Conservation (phyloP, 2,329 filamentous ascomycete genomes). For the Fusarium nurragi region DNA sequence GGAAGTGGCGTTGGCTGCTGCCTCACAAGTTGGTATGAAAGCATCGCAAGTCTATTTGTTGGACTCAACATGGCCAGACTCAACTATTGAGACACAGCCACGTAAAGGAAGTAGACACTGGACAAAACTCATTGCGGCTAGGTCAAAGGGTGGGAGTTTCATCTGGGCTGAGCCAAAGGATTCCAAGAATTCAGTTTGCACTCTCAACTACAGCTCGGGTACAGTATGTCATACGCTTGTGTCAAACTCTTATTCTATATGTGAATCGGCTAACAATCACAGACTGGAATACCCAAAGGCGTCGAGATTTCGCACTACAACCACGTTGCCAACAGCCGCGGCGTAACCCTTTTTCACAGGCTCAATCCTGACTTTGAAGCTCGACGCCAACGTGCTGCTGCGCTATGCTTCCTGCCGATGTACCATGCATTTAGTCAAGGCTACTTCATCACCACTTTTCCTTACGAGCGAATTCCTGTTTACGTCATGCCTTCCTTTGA, state of each 20-base stretch:
- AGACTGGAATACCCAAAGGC: slow-evolving; percentile 83
- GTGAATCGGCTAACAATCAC: slow-evolving; percentile 3
- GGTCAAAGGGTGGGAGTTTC: slow-evolving; percentile 64
- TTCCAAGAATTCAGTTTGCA: slow-evolving; percentile 65
- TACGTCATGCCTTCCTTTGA: slow-evolving; percentile 85
- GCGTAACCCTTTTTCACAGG: slow-evolving; percentile 59
- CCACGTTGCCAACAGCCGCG: slow-evolving; percentile 75
- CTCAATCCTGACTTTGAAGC: slow-evolving; percentile 61
- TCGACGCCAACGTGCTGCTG: slow-evolving; percentile 51
- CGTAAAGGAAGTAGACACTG: slow-evolving; percentile 60
- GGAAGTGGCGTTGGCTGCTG: slow-evolving; percentile 73
- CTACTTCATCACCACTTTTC: slow-evolving; percentile 69
- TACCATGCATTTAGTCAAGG: slow-evolving; percentile 81
- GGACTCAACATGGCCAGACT: slow-evolving; percentile 64
- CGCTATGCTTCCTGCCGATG: slow-evolving; percentile 78
- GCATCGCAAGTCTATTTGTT: slow-evolving; percentile 70
- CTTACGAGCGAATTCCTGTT: slow-evolving; percentile 68
- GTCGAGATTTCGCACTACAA: slow-evolving; percentile 83
- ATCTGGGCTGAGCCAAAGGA: slow-evolving; percentile 68
- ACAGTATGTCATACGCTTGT: slow-evolving; percentile 53
- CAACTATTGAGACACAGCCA: slow-evolving; percentile 32
- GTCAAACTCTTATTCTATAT: no score
- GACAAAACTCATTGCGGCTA: slow-evolving; percentile 66
- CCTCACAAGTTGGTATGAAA: slow-evolving; percentile 64
- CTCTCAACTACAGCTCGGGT: slow-evolving; percentile 81